Evolutionary conservation across 768 basidiomycete species (phyloP), one percentile per base, ranked within the genome.

Genomic region (Trametes coccinea): DNA sequence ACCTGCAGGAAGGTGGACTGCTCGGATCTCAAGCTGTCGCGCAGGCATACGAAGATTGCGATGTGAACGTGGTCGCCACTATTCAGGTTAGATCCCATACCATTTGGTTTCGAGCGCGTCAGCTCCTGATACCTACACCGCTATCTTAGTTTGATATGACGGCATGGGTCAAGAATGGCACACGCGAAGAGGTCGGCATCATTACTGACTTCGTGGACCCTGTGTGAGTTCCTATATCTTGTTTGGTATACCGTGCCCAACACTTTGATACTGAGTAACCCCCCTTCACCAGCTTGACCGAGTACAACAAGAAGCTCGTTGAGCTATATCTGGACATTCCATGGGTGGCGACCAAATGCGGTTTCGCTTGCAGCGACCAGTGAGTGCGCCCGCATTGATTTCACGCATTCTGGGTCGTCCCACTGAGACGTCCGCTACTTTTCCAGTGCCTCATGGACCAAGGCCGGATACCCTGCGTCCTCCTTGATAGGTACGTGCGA

Each of bases 351-450:
- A 97, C 95, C 57, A 81, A 89, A 78, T 96, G 94, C 77, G 93
- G 91, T 33, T 96, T 96, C 70, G 93, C 93, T 54, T 97, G 94
- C 80, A 92, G 90, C 66, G 94, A 96, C 74, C 93, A 95, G 90
- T 93, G 77, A 71, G 80, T 10, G 5, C 34, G 22, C 22, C 22
- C 22, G 22, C 22, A 22, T 22, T 22, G 22, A 22, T 22, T 37
- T 37, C 6, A 44, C 43, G 14, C 43, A 62, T 30, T 44, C 45
- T n/a, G n/a, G 59, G 37, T 64, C 69, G 61, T 59, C 43, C 69
- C 71, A 65, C 70, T 75, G 60, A 71, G 63, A 54, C 11, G 34
- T 37, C 43, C 34, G 33, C 67, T 49, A 41, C 22, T 54, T 33
- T 46, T 64, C 79, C 81, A 82, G 81, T 69, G 92, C 92, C 67